phyloP scores from a whole-genome alignment of 2,329 filamentous ascomycete genomes.

The Neonectria coccinea region DNA sequence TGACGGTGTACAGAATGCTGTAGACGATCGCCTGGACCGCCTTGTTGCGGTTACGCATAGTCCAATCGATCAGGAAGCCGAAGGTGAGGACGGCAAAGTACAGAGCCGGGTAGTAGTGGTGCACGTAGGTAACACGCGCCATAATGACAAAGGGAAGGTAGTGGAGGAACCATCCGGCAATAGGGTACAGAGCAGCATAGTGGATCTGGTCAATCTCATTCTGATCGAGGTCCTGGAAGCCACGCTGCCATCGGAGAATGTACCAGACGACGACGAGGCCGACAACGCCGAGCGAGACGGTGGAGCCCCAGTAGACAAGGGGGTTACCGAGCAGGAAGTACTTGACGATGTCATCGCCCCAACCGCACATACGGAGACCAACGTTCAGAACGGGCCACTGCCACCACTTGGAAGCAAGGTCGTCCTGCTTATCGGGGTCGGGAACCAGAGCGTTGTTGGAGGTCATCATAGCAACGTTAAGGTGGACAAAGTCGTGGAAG shows the following conservation, averaged over 20 bases:
- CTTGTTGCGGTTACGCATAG: slow-evolving; percentile 74
- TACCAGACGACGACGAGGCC: slow-evolving; percentile 84
- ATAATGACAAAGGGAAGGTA: slow-evolving; percentile 97
- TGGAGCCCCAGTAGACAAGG: slow-evolving; percentile 94
- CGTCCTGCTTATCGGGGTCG: slow-evolving; percentile 98
- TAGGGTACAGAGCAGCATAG: slow-evolving; percentile 90
- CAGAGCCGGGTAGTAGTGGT: slow-evolving; percentile 98
- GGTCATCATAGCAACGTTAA: slow-evolving; percentile 99
- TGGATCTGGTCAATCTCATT: slow-evolving; percentile 93
- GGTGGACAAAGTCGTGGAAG: slow-evolving; percentile 95
- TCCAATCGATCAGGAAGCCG: slow-evolving; percentile 91
- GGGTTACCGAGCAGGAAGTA: slow-evolving; percentile 99
- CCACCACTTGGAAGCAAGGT: slow-evolving; percentile 96
- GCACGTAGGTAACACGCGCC: slow-evolving; percentile 98
- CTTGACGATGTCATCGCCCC: slow-evolving; percentile 95
- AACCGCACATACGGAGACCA: slow-evolving; percentile 97
- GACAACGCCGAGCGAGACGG: slow-evolving; percentile 79
- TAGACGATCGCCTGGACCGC: slow-evolving; percentile 77
- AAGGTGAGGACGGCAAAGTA: slow-evolving; percentile 95
- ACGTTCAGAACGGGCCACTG: slow-evolving; percentile 98
- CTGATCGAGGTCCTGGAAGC: slow-evolving; percentile 84
- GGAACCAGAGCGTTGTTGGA: slow-evolving; percentile 98
- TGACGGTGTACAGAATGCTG: slow-evolving; percentile 75
- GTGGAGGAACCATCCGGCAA: slow-evolving; percentile 95
- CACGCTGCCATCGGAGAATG: slow-evolving; percentile 93